These are phyloP conservation scores for Clarkia xantiana DNA, from an alignment of 345 rosid species.

Conservation along the genomic window DNA sequence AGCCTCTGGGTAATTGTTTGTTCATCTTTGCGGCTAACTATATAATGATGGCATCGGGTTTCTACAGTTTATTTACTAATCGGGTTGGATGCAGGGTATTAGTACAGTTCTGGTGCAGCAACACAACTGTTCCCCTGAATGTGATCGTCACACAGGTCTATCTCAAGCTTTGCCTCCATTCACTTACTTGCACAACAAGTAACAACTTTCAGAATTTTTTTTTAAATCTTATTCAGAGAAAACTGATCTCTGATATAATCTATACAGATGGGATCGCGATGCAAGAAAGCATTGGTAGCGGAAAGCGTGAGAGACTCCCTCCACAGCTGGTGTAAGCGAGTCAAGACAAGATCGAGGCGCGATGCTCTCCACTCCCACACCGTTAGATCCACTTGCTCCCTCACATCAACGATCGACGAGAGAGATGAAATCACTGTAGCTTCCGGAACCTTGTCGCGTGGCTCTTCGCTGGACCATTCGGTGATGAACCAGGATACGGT, in stretches of 20 bases:
- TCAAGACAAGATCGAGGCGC: constrained; percentile 49
- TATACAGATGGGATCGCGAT: constrained; percentile 68
- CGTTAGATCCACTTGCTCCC: constrained; percentile 69
- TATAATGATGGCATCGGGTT: neutral
- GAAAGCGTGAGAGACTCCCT: constrained; percentile 88
- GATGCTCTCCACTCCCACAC: constrained; percentile 32
- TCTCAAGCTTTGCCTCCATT: too few relatives aligned
- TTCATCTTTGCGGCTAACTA: constrained; percentile 2
- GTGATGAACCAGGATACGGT: constrained; percentile 52
- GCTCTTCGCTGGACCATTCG: constrained; percentile 46
- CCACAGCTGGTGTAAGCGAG: constrained; percentile 92
- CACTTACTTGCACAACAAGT: too few relatives aligned
- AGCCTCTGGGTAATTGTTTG: constrained; percentile 67
- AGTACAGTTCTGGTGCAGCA: constrained; percentile 95
- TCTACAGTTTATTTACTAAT: neutral
- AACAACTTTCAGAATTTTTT: too few relatives aligned
- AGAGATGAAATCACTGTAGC: constrained; percentile 67
- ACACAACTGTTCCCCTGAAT: constrained; percentile 77
- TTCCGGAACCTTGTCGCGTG: constrained; percentile 54
- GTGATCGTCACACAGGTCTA: constrained; percentile 81
- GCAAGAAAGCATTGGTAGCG: constrained; percentile 65
- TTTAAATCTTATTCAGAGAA: neutral
- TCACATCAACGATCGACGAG: constrained; percentile 55
- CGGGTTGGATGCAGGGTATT: constrained; percentile 38
- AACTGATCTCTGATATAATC: neutral